phyloP scores from a whole-genome alignment of 208 protist species.

The Entamoeba dispar region DNA sequence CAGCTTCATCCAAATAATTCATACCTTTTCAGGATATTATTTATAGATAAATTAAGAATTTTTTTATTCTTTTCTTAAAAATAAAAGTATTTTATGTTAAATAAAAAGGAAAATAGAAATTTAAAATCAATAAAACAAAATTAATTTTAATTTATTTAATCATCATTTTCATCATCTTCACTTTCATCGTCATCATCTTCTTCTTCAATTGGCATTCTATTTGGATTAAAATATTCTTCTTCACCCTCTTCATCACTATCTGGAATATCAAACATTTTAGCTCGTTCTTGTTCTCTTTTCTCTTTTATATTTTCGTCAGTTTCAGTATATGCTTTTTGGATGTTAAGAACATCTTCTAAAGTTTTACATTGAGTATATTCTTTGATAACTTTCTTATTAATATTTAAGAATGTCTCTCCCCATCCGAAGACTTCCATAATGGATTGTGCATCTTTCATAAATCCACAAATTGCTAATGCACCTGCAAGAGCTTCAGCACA shows the following conservation, averaged over 20 bases:
- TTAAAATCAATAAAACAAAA: too few species aligned
- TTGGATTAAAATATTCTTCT: not conserved
- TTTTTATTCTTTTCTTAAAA: too few species aligned
- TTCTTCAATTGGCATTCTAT: not conserved
- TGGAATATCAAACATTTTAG: not conserved
- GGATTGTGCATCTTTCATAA: conserved; percentile 57
- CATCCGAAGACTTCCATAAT: conserved; percentile 79
- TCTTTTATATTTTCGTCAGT: not conserved
- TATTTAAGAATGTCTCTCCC: conserved; percentile 73
- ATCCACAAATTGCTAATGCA: conserved; percentile 64
- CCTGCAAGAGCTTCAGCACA: conserved; percentile 83
- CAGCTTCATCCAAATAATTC: too few species aligned
- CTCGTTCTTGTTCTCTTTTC: not conserved
- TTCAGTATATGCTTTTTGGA: not conserved
- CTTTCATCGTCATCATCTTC: not conserved
- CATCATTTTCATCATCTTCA: too few species aligned
- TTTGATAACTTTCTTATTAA: conserved; percentile 72
- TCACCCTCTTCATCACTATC: not conserved
- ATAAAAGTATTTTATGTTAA: too few species aligned
- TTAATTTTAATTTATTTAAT: too few species aligned
- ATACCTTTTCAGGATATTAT: too few species aligned
- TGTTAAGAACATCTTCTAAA: conserved; percentile 39
- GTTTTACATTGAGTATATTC: conserved; percentile 43
- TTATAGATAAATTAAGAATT: too few species aligned
- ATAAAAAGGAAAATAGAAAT: too few species aligned